Evolutionary conservation across 2,329 filamentous ascomycete species (phyloP).

Genomic region (Drechslera avenae): DNA sequence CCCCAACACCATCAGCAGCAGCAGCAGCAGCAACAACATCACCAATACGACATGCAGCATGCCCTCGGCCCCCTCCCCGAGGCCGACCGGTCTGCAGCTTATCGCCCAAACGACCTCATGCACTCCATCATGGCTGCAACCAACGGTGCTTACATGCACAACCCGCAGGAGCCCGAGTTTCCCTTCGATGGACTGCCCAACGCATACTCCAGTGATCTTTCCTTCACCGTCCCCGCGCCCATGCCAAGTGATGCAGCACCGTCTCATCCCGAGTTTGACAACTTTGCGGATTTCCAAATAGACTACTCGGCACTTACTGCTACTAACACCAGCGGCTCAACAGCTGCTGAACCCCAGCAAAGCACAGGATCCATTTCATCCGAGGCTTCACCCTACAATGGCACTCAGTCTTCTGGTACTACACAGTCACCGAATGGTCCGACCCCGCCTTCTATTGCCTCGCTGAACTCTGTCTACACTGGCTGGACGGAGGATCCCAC

Average conservation of each 20-base stretch:
- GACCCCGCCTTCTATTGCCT: constrained; percentile 41
- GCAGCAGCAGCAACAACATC: constrained; percentile 38
- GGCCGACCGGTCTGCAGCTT: constrained; percentile 32
- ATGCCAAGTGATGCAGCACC: constrained; percentile 29
- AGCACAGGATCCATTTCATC: constrained; percentile 40
- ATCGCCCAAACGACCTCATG: constrained; percentile 43
- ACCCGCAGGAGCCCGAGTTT: constrained; percentile 31
- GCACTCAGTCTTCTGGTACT: constrained; percentile 36
- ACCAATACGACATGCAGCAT: constrained; percentile 43
- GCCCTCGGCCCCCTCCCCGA: constrained; percentile 43
- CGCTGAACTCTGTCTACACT: constrained; percentile 45
- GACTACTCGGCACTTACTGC: constrained; percentile 34
- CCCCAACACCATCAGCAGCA: constrained; percentile 16
- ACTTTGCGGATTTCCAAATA: constrained; percentile 34
- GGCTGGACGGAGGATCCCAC: constrained; percentile 45
- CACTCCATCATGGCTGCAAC: constrained; percentile 46
- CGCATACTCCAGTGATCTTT: constrained; percentile 28
- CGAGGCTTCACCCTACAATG: constrained; percentile 45
- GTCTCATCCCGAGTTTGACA: constrained; percentile 29
- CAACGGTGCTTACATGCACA: constrained; percentile 42
- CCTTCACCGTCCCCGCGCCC: constrained; percentile 32
- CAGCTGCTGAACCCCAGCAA: constrained; percentile 35
- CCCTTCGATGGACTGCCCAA: constrained; percentile 33
- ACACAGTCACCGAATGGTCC: constrained; percentile 42
- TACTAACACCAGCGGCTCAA: constrained; percentile 29